Conservation (phyloP, 345 rosid species). For the Gossypium longicalyx region DNA sequence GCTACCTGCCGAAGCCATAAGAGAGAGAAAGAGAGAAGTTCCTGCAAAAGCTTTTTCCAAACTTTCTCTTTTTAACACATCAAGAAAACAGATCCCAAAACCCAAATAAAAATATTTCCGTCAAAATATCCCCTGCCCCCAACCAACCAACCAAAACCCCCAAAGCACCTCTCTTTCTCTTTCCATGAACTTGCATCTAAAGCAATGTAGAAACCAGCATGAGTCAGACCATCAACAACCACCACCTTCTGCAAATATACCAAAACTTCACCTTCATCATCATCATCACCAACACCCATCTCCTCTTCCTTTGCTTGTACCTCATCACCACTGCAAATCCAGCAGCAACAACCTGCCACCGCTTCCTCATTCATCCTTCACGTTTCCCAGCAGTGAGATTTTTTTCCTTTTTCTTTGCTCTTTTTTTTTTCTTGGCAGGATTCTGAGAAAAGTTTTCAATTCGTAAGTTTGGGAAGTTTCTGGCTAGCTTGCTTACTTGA, state of each 20-base stretch:
- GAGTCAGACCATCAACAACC: conserved; percentile 64
- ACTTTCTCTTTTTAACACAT: too few species aligned
- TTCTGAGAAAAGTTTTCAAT: background rate
- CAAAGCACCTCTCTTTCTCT: conserved; percentile 7
- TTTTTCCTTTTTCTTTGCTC: conserved; percentile 2
- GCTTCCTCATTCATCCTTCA: conserved; percentile 44
- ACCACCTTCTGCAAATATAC: conserved; percentile 61
- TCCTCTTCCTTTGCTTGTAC: conserved; percentile 76
- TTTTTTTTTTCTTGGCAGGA: background rate
- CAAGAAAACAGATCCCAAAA: background rate
- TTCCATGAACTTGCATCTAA: conserved; percentile 86
- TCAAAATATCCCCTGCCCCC: too few species aligned
- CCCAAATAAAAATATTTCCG: background rate
- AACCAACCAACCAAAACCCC: too few species aligned
- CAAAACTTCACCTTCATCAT: conserved; percentile 48
- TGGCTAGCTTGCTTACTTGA: background rate
- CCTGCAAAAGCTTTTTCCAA: too few species aligned
- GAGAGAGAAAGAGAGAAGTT: too few species aligned
- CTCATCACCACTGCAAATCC: conserved; percentile 49
- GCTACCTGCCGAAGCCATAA: too few species aligned
- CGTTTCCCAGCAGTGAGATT: conserved; percentile 45
- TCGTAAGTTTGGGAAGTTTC: background rate
- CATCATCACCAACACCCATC: conserved; percentile 34
- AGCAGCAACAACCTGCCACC: conserved; percentile 47
- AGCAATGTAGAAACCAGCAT: conserved; percentile 83